Conservation (phyloP, 208 protist genomes). For the Acanthamoeba divionensis region DNA sequence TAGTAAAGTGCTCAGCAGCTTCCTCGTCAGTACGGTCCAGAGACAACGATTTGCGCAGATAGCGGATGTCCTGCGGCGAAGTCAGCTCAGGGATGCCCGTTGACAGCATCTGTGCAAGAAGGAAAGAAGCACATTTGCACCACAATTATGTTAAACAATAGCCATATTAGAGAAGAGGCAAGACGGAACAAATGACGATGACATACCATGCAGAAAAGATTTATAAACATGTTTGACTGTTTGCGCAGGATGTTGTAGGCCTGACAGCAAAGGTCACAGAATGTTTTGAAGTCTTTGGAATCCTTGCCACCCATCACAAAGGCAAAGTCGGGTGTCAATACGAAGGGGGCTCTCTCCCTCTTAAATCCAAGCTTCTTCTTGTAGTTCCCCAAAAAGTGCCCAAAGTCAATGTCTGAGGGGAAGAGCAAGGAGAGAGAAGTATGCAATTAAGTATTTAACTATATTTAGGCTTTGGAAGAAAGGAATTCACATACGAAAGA, state of each 20-base stretch:
- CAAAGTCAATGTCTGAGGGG: constrained; percentile 85
- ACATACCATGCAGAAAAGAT: constrained; percentile 77
- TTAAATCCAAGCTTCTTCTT: constrained; percentile 61
- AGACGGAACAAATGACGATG: not conserved
- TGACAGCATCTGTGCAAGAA: constrained; percentile 30
- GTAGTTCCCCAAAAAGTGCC: constrained; percentile 87
- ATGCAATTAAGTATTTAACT: too few relatives aligned
- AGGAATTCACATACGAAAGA: constrained; percentile 74
- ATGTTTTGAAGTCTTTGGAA: constrained; percentile 57
- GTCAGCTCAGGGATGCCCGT: constrained; percentile 79
- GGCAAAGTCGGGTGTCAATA: constrained; percentile 80
- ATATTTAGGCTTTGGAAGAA: too few relatives aligned
- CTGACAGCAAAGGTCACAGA: constrained; percentile 70
- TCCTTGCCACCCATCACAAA: constrained; percentile 83
- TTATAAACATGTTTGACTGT: constrained; percentile 80
- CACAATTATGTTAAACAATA: not conserved
- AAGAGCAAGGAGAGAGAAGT: too few relatives aligned
- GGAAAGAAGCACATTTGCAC: not conserved
- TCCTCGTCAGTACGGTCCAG: constrained; percentile 31
- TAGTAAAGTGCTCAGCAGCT: constrained; percentile 54
- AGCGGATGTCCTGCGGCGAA: constrained; percentile 63
- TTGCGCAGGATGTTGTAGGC: constrained; percentile 80
- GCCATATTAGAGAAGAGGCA: not conserved
- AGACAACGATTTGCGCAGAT: constrained; percentile 62
- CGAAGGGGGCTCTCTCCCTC: constrained; percentile 81